A percentile compares a stretch with the other conserved stretches of the same genome.
Evolutionary conservation across 2,329 filamentous ascomycete species (phyloP).

Genomic region (Rutstroemia sp.): DNA sequence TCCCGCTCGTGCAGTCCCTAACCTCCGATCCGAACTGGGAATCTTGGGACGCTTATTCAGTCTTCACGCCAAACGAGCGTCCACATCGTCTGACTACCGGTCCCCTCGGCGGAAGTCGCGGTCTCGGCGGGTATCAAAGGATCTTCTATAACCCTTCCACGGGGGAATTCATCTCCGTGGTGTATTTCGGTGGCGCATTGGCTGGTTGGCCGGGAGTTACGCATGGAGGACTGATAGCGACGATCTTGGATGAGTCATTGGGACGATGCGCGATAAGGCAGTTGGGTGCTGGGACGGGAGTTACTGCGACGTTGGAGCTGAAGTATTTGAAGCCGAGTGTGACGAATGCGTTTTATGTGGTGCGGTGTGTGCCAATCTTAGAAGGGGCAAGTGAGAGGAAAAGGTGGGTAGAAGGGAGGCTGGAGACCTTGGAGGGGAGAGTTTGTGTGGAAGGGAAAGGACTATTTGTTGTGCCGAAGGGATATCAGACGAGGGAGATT

Average conservation of each 20-base stretch:
- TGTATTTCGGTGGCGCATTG: slow-evolving; percentile 59
- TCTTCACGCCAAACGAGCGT: slow-evolving; percentile 13
- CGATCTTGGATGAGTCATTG: slow-evolving; percentile 61
- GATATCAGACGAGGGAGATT: slow-evolving; percentile 17
- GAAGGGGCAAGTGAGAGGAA: slow-evolving; percentile 11
- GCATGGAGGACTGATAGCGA: slow-evolving; percentile 65
- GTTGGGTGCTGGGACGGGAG: slow-evolving; percentile 41
- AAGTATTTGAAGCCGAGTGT: slow-evolving; percentile 55
- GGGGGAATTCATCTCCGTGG: slow-evolving; percentile 52
- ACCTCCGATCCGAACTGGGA: slow-evolving; percentile 36
- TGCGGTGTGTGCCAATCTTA: slow-evolving; percentile 42
- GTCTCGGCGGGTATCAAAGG: slow-evolving; percentile 45
- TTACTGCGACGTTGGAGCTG: slow-evolving; percentile 51
- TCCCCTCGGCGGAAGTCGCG: slow-evolving; percentile 35
- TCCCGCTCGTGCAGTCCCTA: slow-evolving; percentile 42
- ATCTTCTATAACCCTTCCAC: slow-evolving; percentile 56
- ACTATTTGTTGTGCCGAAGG: slow-evolving; percentile 52
- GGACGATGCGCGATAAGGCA: slow-evolving; percentile 50
- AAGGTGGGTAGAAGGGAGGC: slow-evolving; percentile 43
- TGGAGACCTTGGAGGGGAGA: slow-evolving; percentile 48
- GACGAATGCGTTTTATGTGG: slow-evolving; percentile 55
- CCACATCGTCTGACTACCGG: slow-evolving; percentile 34
- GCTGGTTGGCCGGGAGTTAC: slow-evolving; percentile 65
- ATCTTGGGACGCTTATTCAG: slow-evolving; percentile 37
- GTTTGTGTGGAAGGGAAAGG: slow-evolving; percentile 51